phyloP scores from a whole-genome alignment of 179 eudicot species.

The Spinacia oleracea region DNA sequence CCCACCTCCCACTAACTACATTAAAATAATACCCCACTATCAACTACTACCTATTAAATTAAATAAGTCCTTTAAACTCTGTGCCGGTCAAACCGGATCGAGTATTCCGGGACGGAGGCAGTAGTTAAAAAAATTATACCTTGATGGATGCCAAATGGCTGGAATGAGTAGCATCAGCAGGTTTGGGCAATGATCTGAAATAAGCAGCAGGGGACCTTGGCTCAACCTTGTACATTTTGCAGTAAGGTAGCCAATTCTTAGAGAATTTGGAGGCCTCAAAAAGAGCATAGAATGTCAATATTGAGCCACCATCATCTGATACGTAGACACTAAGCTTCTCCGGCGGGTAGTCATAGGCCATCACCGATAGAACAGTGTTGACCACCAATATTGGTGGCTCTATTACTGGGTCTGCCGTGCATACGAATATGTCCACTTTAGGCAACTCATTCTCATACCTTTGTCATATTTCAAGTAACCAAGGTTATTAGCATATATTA shows the following conservation, averaged over 20 bases:
- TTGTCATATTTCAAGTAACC: not conserved
- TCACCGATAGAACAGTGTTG: constrained; percentile 57
- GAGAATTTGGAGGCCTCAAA: constrained; percentile 46
- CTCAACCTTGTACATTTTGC: constrained; percentile 44
- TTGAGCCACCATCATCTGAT: constrained; percentile 59
- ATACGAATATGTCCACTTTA: constrained; percentile 55
- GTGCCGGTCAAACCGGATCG: too few species aligned
- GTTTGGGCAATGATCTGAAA: constrained; percentile 36
- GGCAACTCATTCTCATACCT: constrained; percentile 54
- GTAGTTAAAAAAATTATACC: constrained; percentile 3
- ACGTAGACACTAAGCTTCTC: constrained; percentile 53
- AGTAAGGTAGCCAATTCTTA: constrained; percentile 54
- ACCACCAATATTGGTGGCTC: constrained; percentile 69
- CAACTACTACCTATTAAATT: too few species aligned
- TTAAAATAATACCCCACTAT: too few species aligned
- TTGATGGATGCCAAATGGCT: constrained; percentile 37
- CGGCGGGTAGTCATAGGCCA: constrained; percentile 60
- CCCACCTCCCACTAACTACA: too few species aligned
- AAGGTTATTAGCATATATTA: too few species aligned
- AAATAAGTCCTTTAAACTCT: too few species aligned
- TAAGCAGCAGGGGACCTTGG: constrained; percentile 57
- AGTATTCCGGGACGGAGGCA: too few species aligned
- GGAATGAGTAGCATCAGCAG: constrained; percentile 27
- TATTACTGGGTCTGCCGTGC: constrained; percentile 61
- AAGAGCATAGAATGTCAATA: constrained; percentile 54